Evolutionary conservation across 768 basidiomycete species (phyloP).

Genomic region (Tylopilus plumbeoviolaceoides): DNA sequence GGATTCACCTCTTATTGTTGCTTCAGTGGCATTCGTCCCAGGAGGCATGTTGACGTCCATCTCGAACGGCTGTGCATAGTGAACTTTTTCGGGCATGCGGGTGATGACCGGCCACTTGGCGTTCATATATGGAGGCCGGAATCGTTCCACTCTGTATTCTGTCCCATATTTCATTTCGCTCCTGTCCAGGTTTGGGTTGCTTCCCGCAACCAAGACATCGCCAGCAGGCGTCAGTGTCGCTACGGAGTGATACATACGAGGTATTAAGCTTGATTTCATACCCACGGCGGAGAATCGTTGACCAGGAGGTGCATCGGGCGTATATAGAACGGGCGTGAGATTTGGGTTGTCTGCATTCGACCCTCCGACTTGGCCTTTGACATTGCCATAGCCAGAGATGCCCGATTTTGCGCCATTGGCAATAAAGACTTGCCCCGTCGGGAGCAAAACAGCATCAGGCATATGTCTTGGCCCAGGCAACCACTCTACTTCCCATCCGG

Average conservation of each 20-base stretch:
- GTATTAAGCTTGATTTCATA: constrained; percentile 62
- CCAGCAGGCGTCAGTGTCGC: constrained; percentile 74
- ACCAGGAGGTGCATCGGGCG: constrained; percentile 49
- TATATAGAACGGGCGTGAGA: constrained; percentile 66
- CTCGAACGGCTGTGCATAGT: constrained; percentile 43
- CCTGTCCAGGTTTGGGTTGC: constrained; percentile 79
- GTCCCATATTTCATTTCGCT: constrained; percentile 72
- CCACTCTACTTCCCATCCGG: constrained; percentile 70
- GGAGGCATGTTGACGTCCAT: constrained; percentile 42
- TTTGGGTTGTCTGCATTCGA: constrained; percentile 79
- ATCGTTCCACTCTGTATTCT: constrained; percentile 86
- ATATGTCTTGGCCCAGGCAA: constrained; percentile 75
- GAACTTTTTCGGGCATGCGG: constrained; percentile 33
- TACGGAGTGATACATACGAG: constrained; percentile 79
- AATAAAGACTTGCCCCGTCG: constrained; percentile 68
- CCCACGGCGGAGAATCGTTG: constrained; percentile 55
- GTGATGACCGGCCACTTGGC: constrained; percentile 52
- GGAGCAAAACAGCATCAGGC: constrained; percentile 79
- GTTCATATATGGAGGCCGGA: constrained; percentile 79
- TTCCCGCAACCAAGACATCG: constrained; percentile 74
- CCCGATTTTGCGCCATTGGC: constrained; percentile 74
- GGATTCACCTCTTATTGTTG: constrained; percentile 48
- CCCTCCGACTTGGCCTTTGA: constrained; percentile 58
- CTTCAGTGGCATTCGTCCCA: constrained; percentile 31
- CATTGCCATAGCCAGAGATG: constrained; percentile 77